Conservation (phyloP, 805 yeast species). For the Spathaspora gorwiae region DNA sequence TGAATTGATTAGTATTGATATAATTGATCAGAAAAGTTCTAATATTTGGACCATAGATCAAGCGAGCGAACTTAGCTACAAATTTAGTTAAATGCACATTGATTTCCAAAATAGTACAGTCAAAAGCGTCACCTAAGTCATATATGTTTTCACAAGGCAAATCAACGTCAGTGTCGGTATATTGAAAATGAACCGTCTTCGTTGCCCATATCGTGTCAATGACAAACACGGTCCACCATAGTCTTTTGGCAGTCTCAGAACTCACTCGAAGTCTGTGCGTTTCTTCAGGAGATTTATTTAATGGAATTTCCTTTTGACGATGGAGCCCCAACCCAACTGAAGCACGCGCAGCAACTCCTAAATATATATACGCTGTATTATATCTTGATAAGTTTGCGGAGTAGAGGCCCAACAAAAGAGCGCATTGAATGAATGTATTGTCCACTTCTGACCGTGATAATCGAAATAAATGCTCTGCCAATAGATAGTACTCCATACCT, state of each 20-base stretch:
- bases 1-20: conserved; percentile 37
- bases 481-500: conserved; percentile 29
- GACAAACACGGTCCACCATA: conserved; percentile 42
- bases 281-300: background rate
- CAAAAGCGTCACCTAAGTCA: conserved; percentile 27
- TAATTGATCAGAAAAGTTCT: conserved; percentile 36
- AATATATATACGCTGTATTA: conserved; percentile 35
- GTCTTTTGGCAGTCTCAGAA: conserved; percentile 29
- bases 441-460: conserved; percentile 27
- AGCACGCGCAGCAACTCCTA: conserved; percentile 36
- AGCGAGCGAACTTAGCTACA: conserved; percentile 29
- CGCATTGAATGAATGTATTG: conserved; percentile 31
- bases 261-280: background rate
- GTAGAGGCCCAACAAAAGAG: conserved; percentile 30
- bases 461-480: conserved; percentile 29
- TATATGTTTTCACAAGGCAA: conserved; percentile 31
- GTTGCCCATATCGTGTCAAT: conserved; percentile 39
- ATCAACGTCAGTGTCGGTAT: conserved; percentile 41
- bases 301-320: conserved; percentile 17
- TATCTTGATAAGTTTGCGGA: conserved; percentile 33
- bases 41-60: conserved; percentile 38
- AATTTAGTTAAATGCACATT: conserved; percentile 38
- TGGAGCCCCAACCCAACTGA: conserved; percentile 37
- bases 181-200: conserved; percentile 37
- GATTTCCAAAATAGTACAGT: conserved; percentile 25